phyloP scores from a whole-genome alignment of 1,139 yeast genomes.

The Saccharomyces hybrid region DNA sequence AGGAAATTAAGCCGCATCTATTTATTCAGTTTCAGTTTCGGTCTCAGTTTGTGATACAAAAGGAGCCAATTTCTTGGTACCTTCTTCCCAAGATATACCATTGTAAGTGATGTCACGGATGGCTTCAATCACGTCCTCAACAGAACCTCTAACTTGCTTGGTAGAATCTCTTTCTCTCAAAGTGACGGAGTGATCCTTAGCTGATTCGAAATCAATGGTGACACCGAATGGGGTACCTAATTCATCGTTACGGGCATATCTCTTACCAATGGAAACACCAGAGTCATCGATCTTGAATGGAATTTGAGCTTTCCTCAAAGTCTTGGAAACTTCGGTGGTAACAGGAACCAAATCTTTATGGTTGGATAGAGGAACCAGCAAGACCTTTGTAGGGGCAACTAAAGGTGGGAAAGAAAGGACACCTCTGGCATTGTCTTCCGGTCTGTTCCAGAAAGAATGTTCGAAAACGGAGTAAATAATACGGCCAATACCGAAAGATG shows the following conservation, averaged over 20 bases:
- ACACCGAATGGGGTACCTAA: slow-evolving; percentile 98
- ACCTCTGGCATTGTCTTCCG: slow-evolving; percentile 84
- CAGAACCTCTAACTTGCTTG: slow-evolving; percentile 90
- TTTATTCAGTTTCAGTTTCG: slow-evolving; percentile 7
- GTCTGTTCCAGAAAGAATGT: slow-evolving; percentile 92
- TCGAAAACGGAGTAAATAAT: slow-evolving; percentile 88
- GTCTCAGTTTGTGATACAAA: slow-evolving; percentile 47
- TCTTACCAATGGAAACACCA: slow-evolving; percentile 95
- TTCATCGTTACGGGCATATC: slow-evolving; percentile 98
- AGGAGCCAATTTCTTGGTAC: slow-evolving; percentile 59
- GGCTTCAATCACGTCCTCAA: slow-evolving; percentile 70
- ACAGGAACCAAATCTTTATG: slow-evolving; percentile 75
- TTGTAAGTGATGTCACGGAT: slow-evolving; percentile 68
- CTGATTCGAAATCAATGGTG: slow-evolving; percentile 93
- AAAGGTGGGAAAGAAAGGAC: slow-evolving; percentile 90
- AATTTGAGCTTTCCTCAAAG: slow-evolving; percentile 71
- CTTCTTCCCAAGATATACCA: slow-evolving; percentile 76
- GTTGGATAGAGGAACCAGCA: slow-evolving; percentile 87
- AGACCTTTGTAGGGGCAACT: slow-evolving; percentile 96
- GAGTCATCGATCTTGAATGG: slow-evolving; percentile 97
- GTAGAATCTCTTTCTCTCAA: slow-evolving; percentile 98
- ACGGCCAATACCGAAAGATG: slow-evolving; percentile 98
- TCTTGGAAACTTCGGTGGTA: slow-evolving; percentile 57
- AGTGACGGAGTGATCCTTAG: slow-evolving; percentile 83
- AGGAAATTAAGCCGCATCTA: background rate